Conservation (phyloP, 768 basidiomycete genomes). For the Mrakia frigida region DNA sequence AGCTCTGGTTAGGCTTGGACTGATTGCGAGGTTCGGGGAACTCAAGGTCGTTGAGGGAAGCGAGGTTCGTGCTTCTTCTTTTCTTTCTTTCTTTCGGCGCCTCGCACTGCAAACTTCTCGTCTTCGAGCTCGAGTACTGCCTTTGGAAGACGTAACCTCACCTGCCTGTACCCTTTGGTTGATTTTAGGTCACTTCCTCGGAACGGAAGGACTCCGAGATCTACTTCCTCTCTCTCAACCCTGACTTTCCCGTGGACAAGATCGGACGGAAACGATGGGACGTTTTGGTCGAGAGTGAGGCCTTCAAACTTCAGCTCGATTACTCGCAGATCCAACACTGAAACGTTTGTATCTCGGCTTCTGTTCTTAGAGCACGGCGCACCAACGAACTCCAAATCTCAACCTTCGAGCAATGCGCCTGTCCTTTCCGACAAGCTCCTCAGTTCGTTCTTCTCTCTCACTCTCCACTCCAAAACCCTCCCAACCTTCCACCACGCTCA, state of each 20-base stretch:
- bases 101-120: no score
- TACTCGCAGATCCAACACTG: not conserved
- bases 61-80: not conserved
- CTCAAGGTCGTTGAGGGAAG: slow-evolving; percentile 24
- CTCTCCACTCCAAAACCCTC: no score
- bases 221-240: slow-evolving; percentile 64
- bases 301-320: not conserved
- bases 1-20: not conserved
- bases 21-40: slow-evolving; percentile 17
- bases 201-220: slow-evolving; percentile 77
- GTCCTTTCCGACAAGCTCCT: slow-evolving; percentile 20
- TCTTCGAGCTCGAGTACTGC: not conserved
- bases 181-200: slow-evolving; percentile 57
- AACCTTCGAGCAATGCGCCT: not conserved
- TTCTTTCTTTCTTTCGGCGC: no score
- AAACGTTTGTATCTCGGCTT: not conserved
- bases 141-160: no score
- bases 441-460: not conserved
- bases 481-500: not conserved
- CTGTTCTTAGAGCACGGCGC: slow-evolving; percentile 3
- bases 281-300: slow-evolving; percentile 13
- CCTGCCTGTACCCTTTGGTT: no score
- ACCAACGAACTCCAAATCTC: not conserved
- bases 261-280: slow-evolving; percentile 25
- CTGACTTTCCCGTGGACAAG: not conserved